Conservation (phyloP, 768 basidiomycete genomes). For the Suillus clintonianus region DNA sequence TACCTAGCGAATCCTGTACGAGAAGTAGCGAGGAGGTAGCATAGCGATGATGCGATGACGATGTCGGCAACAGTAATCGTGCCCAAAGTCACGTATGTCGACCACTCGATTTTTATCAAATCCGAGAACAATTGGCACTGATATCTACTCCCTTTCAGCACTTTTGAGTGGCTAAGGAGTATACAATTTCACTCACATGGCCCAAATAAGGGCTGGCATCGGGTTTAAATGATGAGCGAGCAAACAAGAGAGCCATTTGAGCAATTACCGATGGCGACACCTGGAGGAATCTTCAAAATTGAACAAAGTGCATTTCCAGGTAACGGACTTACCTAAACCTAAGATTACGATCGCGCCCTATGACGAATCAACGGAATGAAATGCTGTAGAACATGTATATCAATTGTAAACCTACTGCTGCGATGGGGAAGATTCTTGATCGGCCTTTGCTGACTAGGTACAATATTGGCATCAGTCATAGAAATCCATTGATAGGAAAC, state of each 20-base stretch:
- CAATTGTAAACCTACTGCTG: not conserved
- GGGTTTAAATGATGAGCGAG: not conserved
- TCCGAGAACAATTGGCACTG: not conserved
- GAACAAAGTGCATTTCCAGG: too few species aligned
- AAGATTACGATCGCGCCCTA: not conserved
- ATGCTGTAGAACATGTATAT: not conserved
- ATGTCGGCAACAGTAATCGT: not conserved
- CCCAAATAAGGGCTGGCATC: not conserved
- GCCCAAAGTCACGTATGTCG: not conserved
- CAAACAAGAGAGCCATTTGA: not conserved
- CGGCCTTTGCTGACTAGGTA: not conserved
- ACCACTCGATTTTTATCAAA: not conserved
- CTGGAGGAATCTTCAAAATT: not conserved
- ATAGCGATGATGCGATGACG: conserved; percentile 2
- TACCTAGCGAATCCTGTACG: conserved; percentile 2
- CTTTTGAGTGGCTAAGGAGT: too few species aligned
- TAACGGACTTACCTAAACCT: not conserved
- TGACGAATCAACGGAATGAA: not conserved
- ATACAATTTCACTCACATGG: not conserved
- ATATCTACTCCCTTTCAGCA: conserved; percentile 3
- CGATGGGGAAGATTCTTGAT: not conserved
- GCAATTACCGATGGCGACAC: conserved; percentile 1
- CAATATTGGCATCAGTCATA: not conserved
- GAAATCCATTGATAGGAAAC: not conserved
- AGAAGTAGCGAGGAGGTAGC: conserved; percentile 1